Conservation (phyloP, 2,329 filamentous ascomycete species). For the Fusarium neocosmosporiellum region DNA sequence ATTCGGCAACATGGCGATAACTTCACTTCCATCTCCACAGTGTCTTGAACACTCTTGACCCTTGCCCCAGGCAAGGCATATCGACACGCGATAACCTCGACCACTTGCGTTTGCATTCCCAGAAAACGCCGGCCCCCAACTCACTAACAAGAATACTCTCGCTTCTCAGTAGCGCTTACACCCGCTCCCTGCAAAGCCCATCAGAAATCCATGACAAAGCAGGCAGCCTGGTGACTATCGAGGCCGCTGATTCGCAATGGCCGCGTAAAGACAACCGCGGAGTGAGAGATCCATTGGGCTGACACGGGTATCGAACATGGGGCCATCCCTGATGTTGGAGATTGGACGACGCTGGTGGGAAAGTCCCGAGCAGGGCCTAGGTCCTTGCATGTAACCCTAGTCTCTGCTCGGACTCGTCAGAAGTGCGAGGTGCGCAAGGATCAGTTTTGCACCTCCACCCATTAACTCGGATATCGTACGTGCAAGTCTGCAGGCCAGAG, state of each 20-base stretch:
- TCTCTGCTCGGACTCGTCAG: neutral
- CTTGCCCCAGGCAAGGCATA: neutral
- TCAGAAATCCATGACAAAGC: neutral
- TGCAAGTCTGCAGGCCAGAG: neutral
- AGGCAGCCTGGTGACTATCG: neutral
- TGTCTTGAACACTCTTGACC: neutral
- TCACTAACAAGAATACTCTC: neutral
- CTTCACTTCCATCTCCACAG: neutral
- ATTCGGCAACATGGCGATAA: neutral
- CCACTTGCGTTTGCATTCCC: neutral
- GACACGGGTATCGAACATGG: neutral
- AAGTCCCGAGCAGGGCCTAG: neutral
- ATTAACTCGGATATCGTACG: neutral
- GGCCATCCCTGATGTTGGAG: neutral
- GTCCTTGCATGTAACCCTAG: slow-evolving; percentile 4
- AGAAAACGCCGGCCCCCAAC: neutral
- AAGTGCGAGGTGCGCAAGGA: neutral
- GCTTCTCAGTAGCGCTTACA: slow-evolving; percentile 1
- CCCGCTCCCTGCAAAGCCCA: neutral
- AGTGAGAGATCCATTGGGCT: neutral
- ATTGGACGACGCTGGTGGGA: neutral
- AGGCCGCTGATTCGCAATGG: neutral
- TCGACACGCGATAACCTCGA: neutral
- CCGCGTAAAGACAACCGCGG: neutral
- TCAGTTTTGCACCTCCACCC: neutral